These are phyloP conservation scores for Neofusicoccum parvum DNA, from an alignment of 2,329 filamentous ascomycete species.

Conservation along the genomic window DNA sequence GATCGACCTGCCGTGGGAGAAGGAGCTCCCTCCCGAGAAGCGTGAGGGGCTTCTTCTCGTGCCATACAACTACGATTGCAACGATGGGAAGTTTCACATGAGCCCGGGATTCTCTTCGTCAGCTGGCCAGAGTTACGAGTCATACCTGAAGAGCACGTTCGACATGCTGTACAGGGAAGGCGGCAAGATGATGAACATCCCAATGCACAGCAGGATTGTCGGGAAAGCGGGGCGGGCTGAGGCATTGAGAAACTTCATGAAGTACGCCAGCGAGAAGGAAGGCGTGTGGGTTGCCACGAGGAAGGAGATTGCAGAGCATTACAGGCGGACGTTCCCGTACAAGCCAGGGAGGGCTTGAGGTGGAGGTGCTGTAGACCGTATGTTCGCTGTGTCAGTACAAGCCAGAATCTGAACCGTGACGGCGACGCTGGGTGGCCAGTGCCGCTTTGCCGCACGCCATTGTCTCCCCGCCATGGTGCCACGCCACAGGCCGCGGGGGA, in stretches of 20 bases:
- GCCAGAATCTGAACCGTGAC: slow-evolving; percentile 10
- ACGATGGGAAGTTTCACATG: slow-evolving; percentile 50
- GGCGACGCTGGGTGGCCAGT: background rate
- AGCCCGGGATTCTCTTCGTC: slow-evolving; percentile 45
- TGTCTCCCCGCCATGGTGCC: background rate
- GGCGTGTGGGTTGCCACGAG: slow-evolving; percentile 50
- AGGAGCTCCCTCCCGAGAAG: slow-evolving; percentile 31
- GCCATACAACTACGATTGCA: slow-evolving; percentile 44
- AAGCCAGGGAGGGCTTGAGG: slow-evolving; percentile 18
- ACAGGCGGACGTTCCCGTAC: slow-evolving; percentile 44
- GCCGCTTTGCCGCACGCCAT: background rate
- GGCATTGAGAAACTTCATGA: slow-evolving; percentile 44
- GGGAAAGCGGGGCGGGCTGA: slow-evolving; percentile 45
- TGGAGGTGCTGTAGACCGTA: background rate
- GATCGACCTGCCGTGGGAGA: slow-evolving; percentile 33
- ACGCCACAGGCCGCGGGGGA: background rate
- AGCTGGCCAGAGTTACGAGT: slow-evolving; percentile 42
- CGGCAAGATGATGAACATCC: slow-evolving; percentile 49
- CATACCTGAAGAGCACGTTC: slow-evolving; percentile 43
- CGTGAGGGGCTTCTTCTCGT: slow-evolving; percentile 44
- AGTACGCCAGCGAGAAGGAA: slow-evolving; percentile 42
- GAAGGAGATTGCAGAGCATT: slow-evolving; percentile 47
- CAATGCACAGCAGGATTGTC: slow-evolving; percentile 44
- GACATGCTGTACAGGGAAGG: slow-evolving; percentile 46
- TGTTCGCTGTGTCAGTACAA: background rate